Base-by-base conservation (phyloP, 345 rosid species). In the Mallotus nudiflorus region DNA sequence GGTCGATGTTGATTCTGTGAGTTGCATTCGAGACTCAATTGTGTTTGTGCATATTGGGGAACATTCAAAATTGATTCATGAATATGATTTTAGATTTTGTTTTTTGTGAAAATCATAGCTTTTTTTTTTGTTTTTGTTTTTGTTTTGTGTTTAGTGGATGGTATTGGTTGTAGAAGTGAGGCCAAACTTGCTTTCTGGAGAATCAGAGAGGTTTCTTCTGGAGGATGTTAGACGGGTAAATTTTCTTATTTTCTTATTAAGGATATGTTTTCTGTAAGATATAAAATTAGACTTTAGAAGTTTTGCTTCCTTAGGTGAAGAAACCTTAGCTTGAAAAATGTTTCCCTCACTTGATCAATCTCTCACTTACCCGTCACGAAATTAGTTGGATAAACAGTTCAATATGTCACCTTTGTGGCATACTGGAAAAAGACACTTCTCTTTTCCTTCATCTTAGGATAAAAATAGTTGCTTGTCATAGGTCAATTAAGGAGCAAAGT, bases 141-240 rank as follows among this genome's bases (percentile, higher is more conserved):
- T 45, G 63, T 8, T 70, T 31, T 63, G 75, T 65, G 50, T 48
- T 67, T 75, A 93, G 98, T 93, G 96, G 96, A 65, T 76, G 62
- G 94, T 85, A 6, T 53, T 84, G 82, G 83, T 83, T 40, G 86
- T 93, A 44, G 97, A 93, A 80, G 88, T 91, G 45, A 88, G 91
- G 75, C 93, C 96, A 7, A 88, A 79, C 68, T 87, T 91, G 83
- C 86, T 93, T 70, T 85, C 96, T 65, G 94, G 93, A 75, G 97
- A 93, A 66, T 80, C 88, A 53, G 98, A 88, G 70, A 87, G 92
- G 78, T 82, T 94, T 74, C 82, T 78, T 53, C 87, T 89, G 9
- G 85, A 83, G 71, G 94, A 87, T 71, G 77, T 89, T 66, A 59
- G 57, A 69, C 85, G 81, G 89, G 97, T 89, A 81, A 57, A 33